Percentiles rank a stretch among this genome's conserved stretches.
phyloP scores from a whole-genome alignment of 345 rosid species.

The Atalantia buxifolia region DNA sequence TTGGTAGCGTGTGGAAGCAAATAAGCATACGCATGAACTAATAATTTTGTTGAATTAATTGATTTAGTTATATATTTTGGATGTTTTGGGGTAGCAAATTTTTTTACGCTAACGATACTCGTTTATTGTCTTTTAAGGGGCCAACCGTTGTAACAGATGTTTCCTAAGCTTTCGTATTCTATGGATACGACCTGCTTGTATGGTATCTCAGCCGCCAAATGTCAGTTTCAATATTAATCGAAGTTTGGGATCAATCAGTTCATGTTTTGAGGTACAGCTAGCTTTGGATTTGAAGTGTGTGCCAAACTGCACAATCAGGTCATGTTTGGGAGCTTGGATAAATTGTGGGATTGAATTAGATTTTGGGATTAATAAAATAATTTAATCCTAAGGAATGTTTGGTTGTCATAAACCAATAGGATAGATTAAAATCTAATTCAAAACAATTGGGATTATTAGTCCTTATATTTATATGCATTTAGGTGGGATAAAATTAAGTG shows the following conservation, averaged over 20 bases:
- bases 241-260: not conserved
- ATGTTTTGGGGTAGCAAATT: slow-evolving; percentile 4
- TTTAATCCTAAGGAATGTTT: too few species aligned
- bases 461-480: too few species aligned
- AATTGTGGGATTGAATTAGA: too few species aligned
- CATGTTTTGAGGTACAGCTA: not conserved
- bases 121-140: too few species aligned
- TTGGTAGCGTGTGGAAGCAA: not conserved
- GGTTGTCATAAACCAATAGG: too few species aligned
- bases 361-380: too few species aligned
- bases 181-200: not conserved
- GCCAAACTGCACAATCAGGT: not conserved
- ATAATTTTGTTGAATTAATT: not conserved
- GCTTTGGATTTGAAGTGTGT: not conserved
- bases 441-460: too few species aligned
- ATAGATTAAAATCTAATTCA: too few species aligned
- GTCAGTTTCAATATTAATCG: not conserved
- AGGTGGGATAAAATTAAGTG: too few species aligned
- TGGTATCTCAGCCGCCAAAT: not conserved
- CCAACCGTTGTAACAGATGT: too few species aligned
- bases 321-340: too few species aligned
- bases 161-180: not conserved
- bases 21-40: not conserved
- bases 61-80: not conserved
- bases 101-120: not conserved